These are phyloP conservation scores for Plasmodium knowlesi DNA, from an alignment of 169 alveolate species.

Conservation along the genomic window DNA sequence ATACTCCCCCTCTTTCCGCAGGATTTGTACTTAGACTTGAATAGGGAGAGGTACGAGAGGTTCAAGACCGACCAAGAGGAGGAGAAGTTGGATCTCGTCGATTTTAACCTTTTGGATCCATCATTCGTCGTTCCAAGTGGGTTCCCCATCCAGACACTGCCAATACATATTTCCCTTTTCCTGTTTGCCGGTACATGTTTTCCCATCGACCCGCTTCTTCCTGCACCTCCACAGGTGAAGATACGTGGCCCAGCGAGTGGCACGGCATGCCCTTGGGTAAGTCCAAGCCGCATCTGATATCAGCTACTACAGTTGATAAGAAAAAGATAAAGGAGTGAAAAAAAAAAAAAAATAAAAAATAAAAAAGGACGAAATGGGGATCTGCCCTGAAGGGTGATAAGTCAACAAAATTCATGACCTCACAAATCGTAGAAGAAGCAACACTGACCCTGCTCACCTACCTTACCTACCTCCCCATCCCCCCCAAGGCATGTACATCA, in stretches of 20 bases:
- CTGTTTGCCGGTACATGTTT: background rate
- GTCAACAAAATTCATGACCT: background rate
- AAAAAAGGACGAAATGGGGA: background rate
- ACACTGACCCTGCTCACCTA: background rate
- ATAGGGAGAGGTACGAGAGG: conserved; percentile 29
- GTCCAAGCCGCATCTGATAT: background rate
- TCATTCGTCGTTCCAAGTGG: conserved; percentile 58
- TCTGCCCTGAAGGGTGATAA: background rate
- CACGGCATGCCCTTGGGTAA: conserved; percentile 61
- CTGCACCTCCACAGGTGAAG: conserved; percentile 13
- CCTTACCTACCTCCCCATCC: background rate
- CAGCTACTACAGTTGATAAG: background rate
- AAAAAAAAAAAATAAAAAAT: background rate
- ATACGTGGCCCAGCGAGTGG: conserved; percentile 52
- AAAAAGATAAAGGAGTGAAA: background rate
- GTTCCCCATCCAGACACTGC: background rate
- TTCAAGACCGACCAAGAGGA: background rate
- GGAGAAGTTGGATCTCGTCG: conserved; percentile 16
- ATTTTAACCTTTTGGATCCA: conserved; percentile 15
- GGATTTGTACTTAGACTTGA: conserved; percentile 55
- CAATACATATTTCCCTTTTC: background rate
- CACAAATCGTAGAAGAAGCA: background rate
- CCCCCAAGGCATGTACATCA: conserved; percentile 25
- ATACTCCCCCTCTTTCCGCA: background rate
- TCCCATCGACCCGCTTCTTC: background rate